These are phyloP conservation scores for Saccharomycopsis amapae DNA, from an alignment of 805 yeast species.

Conservation along the genomic window DNA sequence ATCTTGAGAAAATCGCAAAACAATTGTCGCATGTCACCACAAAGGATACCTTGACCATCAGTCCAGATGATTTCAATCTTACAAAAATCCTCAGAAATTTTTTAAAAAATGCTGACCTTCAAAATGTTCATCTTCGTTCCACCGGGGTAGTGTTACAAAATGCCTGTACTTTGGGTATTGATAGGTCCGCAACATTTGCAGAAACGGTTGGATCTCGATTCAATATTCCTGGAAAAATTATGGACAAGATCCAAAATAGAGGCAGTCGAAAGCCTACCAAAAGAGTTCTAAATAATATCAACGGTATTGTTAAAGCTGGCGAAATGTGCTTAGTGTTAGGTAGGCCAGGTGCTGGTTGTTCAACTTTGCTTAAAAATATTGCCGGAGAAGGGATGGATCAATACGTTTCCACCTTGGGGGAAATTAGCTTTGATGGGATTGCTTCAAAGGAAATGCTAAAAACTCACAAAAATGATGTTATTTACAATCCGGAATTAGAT, in stretches of 20 bases:
- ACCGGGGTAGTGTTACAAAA: slow-evolving; percentile 39
- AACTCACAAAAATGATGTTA: slow-evolving; percentile 39
- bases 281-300: slow-evolving; percentile 34
- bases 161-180: slow-evolving; percentile 37
- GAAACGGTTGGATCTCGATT: slow-evolving; percentile 33
- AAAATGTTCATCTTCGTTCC: slow-evolving; percentile 24
- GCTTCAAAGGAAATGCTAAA: slow-evolving; percentile 41
- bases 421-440: slow-evolving; percentile 43
- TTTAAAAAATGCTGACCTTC: slow-evolving; percentile 24
- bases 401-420: slow-evolving; percentile 33
- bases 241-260: slow-evolving; percentile 23
- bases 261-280: slow-evolving; percentile 26
- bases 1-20: slow-evolving; percentile 9
- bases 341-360: slow-evolving; percentile 61
- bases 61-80: slow-evolving; percentile 37
- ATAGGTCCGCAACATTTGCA: slow-evolving; percentile 43
- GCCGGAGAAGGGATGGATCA: slow-evolving; percentile 37
- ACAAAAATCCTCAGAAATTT: slow-evolving; percentile 31
- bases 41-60: slow-evolving; percentile 23
- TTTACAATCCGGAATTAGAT: slow-evolving; percentile 47
- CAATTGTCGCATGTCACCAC: slow-evolving; percentile 17
- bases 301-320: slow-evolving; percentile 41
- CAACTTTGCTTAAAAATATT: slow-evolving; percentile 42
- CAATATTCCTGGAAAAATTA: slow-evolving; percentile 18
- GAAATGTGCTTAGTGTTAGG: slow-evolving; percentile 48